phyloP scores from a whole-genome alignment of 352 stramenopile species.

The Globisporangium uncinulatum region DNA sequence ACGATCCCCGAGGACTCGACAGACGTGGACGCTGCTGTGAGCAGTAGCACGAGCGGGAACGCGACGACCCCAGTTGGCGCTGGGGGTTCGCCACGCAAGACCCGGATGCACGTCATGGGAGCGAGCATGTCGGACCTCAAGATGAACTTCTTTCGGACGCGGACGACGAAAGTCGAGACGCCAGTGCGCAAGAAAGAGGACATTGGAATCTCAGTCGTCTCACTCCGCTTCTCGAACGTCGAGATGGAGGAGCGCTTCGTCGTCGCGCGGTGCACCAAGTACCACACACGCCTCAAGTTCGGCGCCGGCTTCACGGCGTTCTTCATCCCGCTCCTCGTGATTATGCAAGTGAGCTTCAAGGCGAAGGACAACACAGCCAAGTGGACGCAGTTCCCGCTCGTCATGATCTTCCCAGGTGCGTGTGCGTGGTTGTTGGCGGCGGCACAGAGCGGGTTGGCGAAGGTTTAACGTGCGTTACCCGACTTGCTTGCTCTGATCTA shows the following conservation, averaged over 20 bases:
- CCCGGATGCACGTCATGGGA: constrained; percentile 40
- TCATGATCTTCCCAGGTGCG: constrained; percentile 73
- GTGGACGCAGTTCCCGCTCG: constrained; percentile 64
- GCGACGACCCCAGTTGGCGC: not conserved
- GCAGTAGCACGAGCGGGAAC: constrained; percentile 26
- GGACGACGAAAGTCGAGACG: constrained; percentile 18
- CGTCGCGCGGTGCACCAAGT: constrained; percentile 46
- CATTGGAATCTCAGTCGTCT: constrained; percentile 71
- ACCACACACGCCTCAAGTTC: constrained; percentile 69
- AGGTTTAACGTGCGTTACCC: too few species aligned
- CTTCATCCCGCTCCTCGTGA: constrained; percentile 79
- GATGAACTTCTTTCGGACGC: constrained; percentile 65
- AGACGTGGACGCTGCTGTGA: constrained; percentile 22
- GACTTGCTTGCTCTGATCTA: not conserved
- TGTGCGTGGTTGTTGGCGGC: not conserved
- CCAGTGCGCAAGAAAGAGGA: constrained; percentile 57
- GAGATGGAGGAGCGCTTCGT: constrained; percentile 67
- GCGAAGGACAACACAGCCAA: constrained; percentile 47
- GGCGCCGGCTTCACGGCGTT: constrained; percentile 70
- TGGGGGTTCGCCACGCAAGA: constrained; percentile 26
- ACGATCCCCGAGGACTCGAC: constrained; percentile 13
- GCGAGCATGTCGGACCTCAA: constrained; percentile 61
- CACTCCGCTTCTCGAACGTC: constrained; percentile 58
- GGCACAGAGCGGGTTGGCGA: too few species aligned
- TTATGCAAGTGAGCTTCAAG: constrained; percentile 86